Conservation (phyloP, 2,329 filamentous ascomycete species). For the Fusarium praegraminearum region DNA sequence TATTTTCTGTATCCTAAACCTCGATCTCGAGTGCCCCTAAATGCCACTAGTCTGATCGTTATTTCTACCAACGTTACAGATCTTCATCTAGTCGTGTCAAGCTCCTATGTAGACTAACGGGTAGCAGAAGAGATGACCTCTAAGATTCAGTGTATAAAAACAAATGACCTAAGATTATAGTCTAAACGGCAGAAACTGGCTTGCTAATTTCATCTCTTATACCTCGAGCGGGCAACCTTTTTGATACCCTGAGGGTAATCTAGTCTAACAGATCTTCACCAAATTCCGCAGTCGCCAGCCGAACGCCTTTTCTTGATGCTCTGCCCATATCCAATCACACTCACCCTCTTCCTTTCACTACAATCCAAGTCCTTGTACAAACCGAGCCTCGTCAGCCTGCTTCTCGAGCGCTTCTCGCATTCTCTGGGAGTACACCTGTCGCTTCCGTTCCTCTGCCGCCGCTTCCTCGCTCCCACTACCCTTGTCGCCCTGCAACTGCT, state of each 20-base stretch:
- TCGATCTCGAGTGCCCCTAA: background rate
- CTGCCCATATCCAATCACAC: constrained; percentile 6
- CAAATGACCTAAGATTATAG: too few relatives aligned
- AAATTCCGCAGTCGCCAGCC: constrained; percentile 12
- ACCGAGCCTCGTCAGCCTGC: constrained; percentile 83
- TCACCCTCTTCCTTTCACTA: background rate
- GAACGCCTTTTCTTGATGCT: constrained; percentile 6
- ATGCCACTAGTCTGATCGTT: background rate
- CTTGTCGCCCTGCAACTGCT: constrained; percentile 64
- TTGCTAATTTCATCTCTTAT: too few relatives aligned
- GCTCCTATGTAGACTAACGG: background rate
- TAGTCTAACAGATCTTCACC: constrained; percentile 11
- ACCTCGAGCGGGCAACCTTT: too few relatives aligned
- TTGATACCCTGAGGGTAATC: too few relatives aligned
- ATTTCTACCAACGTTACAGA: constrained; percentile 16
- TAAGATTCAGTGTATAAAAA: too few relatives aligned
- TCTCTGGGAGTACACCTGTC: constrained; percentile 71
- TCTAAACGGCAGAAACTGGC: too few relatives aligned
- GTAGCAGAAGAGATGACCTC: too few relatives aligned
- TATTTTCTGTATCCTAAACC: constrained; percentile 12
- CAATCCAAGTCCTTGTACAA: constrained; percentile 72
- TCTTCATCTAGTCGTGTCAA: constrained; percentile 14
- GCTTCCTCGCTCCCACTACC: constrained; percentile 62
- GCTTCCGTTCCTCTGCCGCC: constrained; percentile 61
- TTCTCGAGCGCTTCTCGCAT: constrained; percentile 81